Evolutionary conservation across 805 yeast species (phyloP).

Genomic region (Millerago galiae): DNA sequence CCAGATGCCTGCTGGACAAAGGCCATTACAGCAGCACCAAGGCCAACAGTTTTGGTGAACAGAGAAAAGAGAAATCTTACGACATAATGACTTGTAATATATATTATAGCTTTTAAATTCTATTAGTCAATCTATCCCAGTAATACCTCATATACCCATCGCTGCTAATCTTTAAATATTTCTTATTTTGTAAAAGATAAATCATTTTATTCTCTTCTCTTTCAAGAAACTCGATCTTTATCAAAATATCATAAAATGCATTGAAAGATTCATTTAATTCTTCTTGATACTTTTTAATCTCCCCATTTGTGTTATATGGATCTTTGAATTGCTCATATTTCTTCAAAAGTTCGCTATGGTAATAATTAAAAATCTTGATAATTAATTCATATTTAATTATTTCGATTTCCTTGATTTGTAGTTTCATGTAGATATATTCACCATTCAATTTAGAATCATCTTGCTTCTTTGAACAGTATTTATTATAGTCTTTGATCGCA

Average conservation of each 20-base stretch:
- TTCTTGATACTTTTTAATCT: not conserved
- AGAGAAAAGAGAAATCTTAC: not conserved
- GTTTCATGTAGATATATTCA: constrained; percentile 9
- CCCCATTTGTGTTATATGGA: constrained; percentile 12
- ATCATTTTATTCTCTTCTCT: constrained; percentile 5
- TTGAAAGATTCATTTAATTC: constrained; percentile 1
- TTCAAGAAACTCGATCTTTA: constrained; percentile 10
- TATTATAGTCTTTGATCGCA: constrained; percentile 5
- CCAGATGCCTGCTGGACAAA: constrained; percentile 4
- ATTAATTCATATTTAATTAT: constrained; percentile 4
- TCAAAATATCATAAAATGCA: constrained; percentile 3
- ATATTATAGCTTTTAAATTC: not conserved
- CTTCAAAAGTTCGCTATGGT: constrained; percentile 5
- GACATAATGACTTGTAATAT: not conserved
- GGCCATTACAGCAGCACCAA: constrained; percentile 8
- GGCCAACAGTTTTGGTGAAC: constrained; percentile 10
- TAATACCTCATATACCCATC: constrained; percentile 5
- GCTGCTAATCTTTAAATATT: not conserved
- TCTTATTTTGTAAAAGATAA: not conserved
- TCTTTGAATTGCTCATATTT: constrained; percentile 4
- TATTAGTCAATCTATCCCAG: not conserved
- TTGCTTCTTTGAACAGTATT: not conserved
- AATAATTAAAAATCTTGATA: constrained; percentile 3
- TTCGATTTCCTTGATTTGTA: constrained; percentile 7
- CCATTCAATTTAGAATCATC: constrained; percentile 8